Base-by-base conservation (phyloP, 1,284 basidiomycete species). In the Dichomitus squalens region DNA sequence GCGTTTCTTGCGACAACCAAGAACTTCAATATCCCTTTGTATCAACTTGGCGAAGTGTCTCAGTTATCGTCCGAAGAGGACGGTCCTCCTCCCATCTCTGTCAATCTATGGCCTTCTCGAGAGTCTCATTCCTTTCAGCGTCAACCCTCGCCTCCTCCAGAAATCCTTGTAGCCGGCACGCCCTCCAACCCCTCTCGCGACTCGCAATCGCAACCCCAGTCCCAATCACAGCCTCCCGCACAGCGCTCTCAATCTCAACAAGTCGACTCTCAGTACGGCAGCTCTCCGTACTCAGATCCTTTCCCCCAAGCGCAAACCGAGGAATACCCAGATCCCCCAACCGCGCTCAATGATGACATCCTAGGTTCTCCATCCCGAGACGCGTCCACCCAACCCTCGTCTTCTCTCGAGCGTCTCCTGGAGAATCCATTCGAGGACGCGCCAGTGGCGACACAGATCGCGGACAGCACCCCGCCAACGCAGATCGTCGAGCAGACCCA, bases 11-110 rank as follows among this genome's bases (percentile, higher is more conserved):
- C 80, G 7, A 73, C 73, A n/a, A 72, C 80, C 23, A 80, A 75
- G 60, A 75, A 79, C 50, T 87, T 89, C 55, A 68, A 79, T 36
- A 70, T 83, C 23, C 86, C 86, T 53, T 69, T 88, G 48, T 81
- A 81, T n/a, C 78, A 86, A 57, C 72, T 88, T 6, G 79, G 75
- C 33, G 56, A 52, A 29, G 60, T 57, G 1, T 53, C 56, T 4
- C 61, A 58, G 12, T 56, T 53, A 16, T 8, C 47, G 4, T 66
- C 61, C 23, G 56, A 61, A 46, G 61, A 66, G 52, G 58, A 63
- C 34, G 55, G 49, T 43, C 64, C 52, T 33, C 64, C 53, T 49
- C 56, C 54, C 18, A 40, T 54, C 16, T 43, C 75, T 71, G 54
- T 57, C 23, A 34, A 27, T 36, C 50, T 57, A 34, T 62, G 54